Base-by-base conservation (phyloP, 1,139 yeast genomes). In the Wickerhamomyces sp. region DNA sequence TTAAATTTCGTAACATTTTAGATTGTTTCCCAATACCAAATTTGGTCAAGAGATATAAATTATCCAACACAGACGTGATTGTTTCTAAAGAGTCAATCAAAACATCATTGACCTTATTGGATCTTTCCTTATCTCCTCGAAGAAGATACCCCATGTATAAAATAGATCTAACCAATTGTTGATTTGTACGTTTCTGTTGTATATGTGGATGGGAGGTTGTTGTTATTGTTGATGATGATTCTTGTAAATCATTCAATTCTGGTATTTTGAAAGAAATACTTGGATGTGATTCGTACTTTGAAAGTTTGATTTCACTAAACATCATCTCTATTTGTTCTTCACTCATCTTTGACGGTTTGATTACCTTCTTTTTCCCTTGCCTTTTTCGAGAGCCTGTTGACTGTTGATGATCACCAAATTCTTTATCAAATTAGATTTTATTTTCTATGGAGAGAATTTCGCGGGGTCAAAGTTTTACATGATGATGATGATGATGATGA, bases 51-150 rank as follows among this genome's bases (percentile, higher is more conserved):
- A 57, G 37, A 39, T 53, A 54, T 11, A 58, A 23, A 37, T 57
- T 57, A 44, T 58, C 60, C 58, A 58, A 47, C 1, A 57, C 33
- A 0, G 57, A 50, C 0, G 60, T 56, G 10, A 56, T 14, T 1
- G 56, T 50, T 40, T 58, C 60, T 26, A 58, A 32, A 2, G 54
- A 40, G 35, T 53, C 52, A 18, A 56, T 51, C 7, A 58, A 18
- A 10, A 43, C 42, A 31, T 44, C 46, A n/a, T 41, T 18, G 4
- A 5, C 27, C 10, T n/a, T 45, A 15, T 44, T 49, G 2, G 41
- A 36, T 4, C 36, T 11, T 45, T 37, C 30, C 11, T 39, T 44
- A 11, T 35, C 44, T 39, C 30, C 41, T 30, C 43, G 31, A 8
- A 56, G 32, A 2, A 57, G 27, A n/a, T 51, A 51, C 1, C 60